phyloP scores from a whole-genome alignment of 768 basidiomycete genomes.

The Lactarius trivialis region DNA sequence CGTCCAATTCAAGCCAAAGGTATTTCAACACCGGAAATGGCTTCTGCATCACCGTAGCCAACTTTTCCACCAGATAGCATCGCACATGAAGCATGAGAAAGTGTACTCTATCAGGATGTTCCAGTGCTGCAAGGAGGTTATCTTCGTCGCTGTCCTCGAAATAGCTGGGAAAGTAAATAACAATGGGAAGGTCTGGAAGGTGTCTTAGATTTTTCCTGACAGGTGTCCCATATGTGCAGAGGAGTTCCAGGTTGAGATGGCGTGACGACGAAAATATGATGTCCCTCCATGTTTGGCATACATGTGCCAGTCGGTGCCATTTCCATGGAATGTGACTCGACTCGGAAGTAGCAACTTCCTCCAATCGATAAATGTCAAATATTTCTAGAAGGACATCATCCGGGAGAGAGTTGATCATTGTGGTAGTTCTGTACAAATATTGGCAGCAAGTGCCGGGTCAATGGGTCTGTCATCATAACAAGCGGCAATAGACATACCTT shows the following conservation, averaged over 20 bases:
- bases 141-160: neutral
- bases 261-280: neutral
- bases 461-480: neutral
- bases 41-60: neutral
- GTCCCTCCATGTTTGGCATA: neutral
- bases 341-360: neutral
- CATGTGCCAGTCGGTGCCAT: neutral
- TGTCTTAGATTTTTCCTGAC: neutral
- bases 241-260: neutral
- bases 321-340: neutral
- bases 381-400: neutral
- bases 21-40: neutral
- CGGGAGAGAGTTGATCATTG: neutral
- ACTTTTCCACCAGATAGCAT: neutral
- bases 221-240: neutral
- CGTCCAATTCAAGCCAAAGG: neutral
- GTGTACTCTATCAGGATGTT: neutral
- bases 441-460: neutral
- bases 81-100: neutral
- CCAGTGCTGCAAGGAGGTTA: neutral
- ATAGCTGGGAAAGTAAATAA: neutral
- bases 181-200: neutral
- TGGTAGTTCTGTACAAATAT: neutral
- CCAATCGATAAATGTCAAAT: neutral
- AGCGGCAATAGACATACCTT: neutral